Evolutionary conservation across 345 rosid species (phyloP).

Genomic region (Citrus sinensis): DNA sequence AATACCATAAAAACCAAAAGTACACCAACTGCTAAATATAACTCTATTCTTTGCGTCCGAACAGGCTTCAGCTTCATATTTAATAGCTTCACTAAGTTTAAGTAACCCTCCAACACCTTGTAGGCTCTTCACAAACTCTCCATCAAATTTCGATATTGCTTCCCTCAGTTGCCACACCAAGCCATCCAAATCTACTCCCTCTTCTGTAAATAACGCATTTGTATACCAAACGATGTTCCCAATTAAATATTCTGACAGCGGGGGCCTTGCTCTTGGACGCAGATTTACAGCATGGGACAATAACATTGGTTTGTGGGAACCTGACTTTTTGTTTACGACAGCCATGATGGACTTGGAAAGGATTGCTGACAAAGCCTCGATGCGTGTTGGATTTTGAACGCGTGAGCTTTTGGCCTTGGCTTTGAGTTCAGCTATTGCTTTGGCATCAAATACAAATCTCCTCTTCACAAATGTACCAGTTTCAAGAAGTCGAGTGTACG

Average conservation of each 20-base stretch:
- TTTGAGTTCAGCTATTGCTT: constrained; percentile 31
- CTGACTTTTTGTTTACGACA: constrained; percentile 16
- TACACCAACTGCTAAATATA: constrained; percentile 1
- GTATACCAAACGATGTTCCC: constrained; percentile 45
- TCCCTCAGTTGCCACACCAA: constrained; percentile 5
- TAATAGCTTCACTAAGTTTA: neutral
- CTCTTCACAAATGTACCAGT: constrained; percentile 19
- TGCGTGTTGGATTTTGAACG: constrained; percentile 36
- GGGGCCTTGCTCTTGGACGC: constrained; percentile 24
- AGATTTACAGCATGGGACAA: constrained; percentile 31
- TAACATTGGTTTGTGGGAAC: constrained; percentile 27
- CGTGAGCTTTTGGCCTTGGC: constrained; percentile 22
- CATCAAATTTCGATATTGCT: constrained; percentile 6
- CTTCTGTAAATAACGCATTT: neutral
- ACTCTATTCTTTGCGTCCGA: constrained; percentile 1
- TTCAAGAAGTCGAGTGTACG: neutral
- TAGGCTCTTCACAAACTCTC: constrained; percentile 16
- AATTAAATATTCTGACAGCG: constrained; percentile 28
- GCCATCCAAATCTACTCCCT: neutral
- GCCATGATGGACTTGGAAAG: constrained; percentile 38
- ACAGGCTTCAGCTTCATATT: neutral
- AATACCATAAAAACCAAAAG: neutral
- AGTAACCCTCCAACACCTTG: constrained; percentile 10
- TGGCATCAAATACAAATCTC: constrained; percentile 43
- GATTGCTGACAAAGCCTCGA: constrained; percentile 19